These are phyloP conservation scores for Penicillium thymicola DNA, from an alignment of 2,329 filamentous ascomycete genomes.

Conservation along the genomic window DNA sequence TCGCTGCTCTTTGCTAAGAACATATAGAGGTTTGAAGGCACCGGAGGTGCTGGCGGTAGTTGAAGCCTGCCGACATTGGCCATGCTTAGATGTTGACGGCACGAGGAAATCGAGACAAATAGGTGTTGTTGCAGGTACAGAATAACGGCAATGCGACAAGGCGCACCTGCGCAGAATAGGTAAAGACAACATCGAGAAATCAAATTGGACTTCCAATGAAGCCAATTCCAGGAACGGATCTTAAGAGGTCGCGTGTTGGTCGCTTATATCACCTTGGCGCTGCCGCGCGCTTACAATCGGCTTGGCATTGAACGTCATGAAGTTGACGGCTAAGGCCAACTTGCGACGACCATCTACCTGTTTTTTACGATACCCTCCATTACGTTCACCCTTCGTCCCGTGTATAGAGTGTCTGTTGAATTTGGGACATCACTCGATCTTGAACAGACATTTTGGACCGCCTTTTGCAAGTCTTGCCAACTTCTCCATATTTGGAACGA, in stretches of 20 bases:
- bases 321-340: conserved; percentile 22
- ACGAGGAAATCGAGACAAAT: conserved; percentile 39
- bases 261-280: conserved; percentile 13
- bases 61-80: conserved; percentile 27
- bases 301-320: conserved; percentile 36
- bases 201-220: neutral
- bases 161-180: conserved; percentile 22
- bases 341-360: conserved; percentile 18
- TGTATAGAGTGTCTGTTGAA: conserved; percentile 8
- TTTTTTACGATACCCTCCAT: conserved; percentile 18
- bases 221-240: neutral
- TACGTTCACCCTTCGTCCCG: conserved; percentile 7
- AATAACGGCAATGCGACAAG: conserved; percentile 12
- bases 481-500: neutral
- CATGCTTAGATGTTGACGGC: conserved; percentile 27
- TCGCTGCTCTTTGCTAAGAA: conserved; percentile 66
- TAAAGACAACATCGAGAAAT: conserved; percentile 24
- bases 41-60: conserved; percentile 27
- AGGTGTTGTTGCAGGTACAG: conserved; percentile 16
- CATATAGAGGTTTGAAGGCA: conserved; percentile 43
- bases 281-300: conserved; percentile 33
- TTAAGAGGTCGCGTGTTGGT: neutral
- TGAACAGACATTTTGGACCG: neutral
- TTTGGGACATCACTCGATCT: neutral
- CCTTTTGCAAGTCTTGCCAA: neutral